Conservation (phyloP, 345 rosid genomes). For the Pistacia integerrima region DNA sequence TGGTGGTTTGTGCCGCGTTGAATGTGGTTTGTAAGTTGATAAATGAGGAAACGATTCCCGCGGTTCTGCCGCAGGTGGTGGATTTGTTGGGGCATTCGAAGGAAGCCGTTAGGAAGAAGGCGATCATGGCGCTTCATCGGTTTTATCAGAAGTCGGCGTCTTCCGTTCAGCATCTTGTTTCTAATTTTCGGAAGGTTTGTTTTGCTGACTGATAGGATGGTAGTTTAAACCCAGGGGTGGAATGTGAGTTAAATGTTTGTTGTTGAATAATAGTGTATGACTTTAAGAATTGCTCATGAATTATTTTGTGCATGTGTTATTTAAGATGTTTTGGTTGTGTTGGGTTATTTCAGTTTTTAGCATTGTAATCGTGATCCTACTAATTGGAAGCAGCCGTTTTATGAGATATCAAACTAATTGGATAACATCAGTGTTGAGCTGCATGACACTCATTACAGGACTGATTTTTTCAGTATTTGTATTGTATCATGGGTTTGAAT, state of each 20-base stretch:
- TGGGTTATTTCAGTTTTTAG: not conserved
- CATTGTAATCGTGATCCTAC: not conserved
- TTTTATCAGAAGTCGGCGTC: constrained; percentile 89
- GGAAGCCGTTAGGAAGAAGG: constrained; percentile 97
- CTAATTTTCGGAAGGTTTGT: constrained; percentile 85
- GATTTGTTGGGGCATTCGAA: constrained; percentile 78
- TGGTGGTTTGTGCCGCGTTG: constrained; percentile 87
- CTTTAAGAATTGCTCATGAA: not conserved
- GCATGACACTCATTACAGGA: no score
- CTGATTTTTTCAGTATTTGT: no score
- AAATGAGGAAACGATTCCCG: constrained; percentile 98
- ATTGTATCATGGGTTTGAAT: no score
- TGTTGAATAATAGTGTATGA: not conserved
- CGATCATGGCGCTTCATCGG: constrained; percentile 96
- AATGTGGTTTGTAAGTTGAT: constrained; percentile 90
- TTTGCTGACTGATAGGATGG: not conserved
- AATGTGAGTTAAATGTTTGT: not conserved
- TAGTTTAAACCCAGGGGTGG: not conserved
- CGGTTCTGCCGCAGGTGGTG: constrained; percentile 89
- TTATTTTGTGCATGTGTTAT: not conserved
- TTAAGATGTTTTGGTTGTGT: not conserved
- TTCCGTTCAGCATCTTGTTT: constrained; percentile 79
- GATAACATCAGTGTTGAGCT: not conserved
- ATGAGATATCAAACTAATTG: not conserved
- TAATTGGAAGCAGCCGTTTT: no score